Conservation (phyloP, 495 filamentous ascomycete species). For the Aspergillus hancockii region DNA sequence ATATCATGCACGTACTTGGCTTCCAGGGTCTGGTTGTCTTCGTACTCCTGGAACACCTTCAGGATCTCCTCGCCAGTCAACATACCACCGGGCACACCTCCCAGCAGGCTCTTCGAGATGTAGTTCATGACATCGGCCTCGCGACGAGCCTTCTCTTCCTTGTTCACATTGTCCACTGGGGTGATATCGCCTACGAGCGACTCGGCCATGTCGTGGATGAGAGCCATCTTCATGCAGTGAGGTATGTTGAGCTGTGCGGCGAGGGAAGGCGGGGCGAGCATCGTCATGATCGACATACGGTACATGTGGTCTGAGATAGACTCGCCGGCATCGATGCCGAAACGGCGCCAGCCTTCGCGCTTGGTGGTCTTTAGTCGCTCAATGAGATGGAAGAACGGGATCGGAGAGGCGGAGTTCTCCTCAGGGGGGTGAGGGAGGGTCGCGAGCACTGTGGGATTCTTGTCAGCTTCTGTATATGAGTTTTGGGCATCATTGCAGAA, state of each 20-base stretch:
- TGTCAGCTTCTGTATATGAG: neutral
- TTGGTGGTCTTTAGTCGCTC: conserved; percentile 93
- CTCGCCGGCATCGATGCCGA: conserved; percentile 72
- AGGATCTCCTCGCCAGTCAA: conserved; percentile 66
- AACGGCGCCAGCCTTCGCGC: conserved; percentile 92
- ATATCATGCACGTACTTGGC: conserved; percentile 92
- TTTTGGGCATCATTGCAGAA: neutral
- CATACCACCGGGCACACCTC: conserved; percentile 66
- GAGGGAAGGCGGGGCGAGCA: conserved; percentile 84
- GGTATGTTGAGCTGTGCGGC: conserved; percentile 68
- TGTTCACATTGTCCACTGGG: conserved; percentile 67
- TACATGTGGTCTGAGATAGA: conserved; percentile 99
- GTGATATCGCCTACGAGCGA: conserved; percentile 94
- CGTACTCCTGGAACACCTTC: conserved; percentile 89
- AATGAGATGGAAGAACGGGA: conserved; percentile 92
- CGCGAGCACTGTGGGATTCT: conserved; percentile 38
- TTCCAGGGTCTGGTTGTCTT: conserved; percentile 79
- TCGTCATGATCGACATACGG: conserved; percentile 94
- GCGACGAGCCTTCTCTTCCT: conserved; percentile 79
- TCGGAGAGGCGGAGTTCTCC: conserved; percentile 66
- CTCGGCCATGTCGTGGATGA: conserved; percentile 98
- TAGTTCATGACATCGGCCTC: conserved; percentile 90
- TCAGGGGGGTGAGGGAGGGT: conserved; percentile 52
- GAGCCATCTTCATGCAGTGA: conserved; percentile 87
- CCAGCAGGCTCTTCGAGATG: conserved; percentile 69